Percentiles rank a stretch among this genome's conserved stretches.
These are phyloP conservation scores for Tetradesmus lagerheimii DNA, from an alignment of 139 green algal genomes.

Conservation along the genomic window DNA sequence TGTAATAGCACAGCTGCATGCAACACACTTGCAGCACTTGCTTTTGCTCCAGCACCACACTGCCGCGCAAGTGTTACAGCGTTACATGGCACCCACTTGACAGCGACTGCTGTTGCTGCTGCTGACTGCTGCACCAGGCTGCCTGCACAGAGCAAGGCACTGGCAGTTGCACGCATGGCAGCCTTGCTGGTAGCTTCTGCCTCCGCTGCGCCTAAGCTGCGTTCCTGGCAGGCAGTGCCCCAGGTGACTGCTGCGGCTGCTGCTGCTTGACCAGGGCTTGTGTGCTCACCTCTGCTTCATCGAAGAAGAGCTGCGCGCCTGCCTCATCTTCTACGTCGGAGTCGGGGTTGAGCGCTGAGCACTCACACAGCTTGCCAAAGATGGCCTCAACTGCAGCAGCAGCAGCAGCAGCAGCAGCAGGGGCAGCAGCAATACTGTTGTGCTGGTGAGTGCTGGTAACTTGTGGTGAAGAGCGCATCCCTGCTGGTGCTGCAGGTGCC, in stretches of 20 bases:
- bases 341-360: slow-evolving; percentile 66
- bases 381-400: slow-evolving; percentile 56
- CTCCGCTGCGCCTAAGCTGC: not conserved
- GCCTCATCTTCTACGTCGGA: slow-evolving; percentile 53
- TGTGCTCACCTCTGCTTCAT: slow-evolving; percentile 47
- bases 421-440: not conserved
- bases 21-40: too few species aligned
- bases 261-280: not conserved
- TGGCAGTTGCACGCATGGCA: too few species aligned
- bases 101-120: too few species aligned
- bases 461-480: too few species aligned
- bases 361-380: slow-evolving; percentile 65
- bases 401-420: not conserved
- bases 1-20: too few species aligned
- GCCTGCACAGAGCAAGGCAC: too few species aligned
- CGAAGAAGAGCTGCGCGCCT: slow-evolving; percentile 61
- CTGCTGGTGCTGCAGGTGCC: not conserved
- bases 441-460: too few species aligned
- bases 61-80: too few species aligned
- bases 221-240: not conserved
- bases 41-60: too few species aligned
- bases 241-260: not conserved
- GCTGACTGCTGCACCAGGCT: too few species aligned
- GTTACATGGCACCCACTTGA: too few species aligned
- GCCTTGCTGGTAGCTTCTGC: too few species aligned